Evolutionary conservation across 352 stramenopile species (phyloP), one percentile per base, ranked within the genome.

Genomic region (Phytophthora pini): DNA sequence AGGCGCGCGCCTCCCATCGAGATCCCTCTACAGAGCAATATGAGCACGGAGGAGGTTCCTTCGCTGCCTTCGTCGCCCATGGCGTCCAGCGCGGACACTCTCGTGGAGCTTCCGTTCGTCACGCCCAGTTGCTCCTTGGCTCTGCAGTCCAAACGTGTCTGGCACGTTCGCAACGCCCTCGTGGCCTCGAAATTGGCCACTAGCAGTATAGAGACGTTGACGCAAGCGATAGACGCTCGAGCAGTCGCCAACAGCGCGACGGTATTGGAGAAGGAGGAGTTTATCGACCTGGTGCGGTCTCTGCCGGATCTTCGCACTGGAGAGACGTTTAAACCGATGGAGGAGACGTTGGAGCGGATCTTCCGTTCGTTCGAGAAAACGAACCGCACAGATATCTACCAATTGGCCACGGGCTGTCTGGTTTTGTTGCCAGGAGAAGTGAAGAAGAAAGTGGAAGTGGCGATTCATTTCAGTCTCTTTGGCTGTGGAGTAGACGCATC

Each of bases 101-200:
- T 77, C 10, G 57, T 93, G 15, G 67, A 82, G 22, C 44, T 94
- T 52, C 84, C 87, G 2, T 90, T 86, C 50, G 68, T 89, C 38
- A 80, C 63, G 61, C 74, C 82, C 12, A 79, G 62, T 51, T 84
- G 74, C 39, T 81, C 82, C 41, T 62, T 94, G 24, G 74, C 81
- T 56, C 80, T 93, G 29, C 81, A 93, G 56, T 83, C 82, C 47
- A 93, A 86, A 70, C 81, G 84, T 53, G 87, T 88, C 41, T 66
- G 84, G 68, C 45, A 68, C 22, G 75, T 93, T 48, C 80, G 76
- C 54, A 92, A 95, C 45, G 81, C 87, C 10, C 76, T 95, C 4
- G 80, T 93, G 13, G 84, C 76, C 4, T 84, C 81, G 1, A 86
- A 89, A 15, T 49, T 93, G 34, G 77, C 62, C 7, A 67, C 64